phyloP scores from a whole-genome alignment of 2,329 filamentous ascomycete species.

The Blumeriella jaapii region DNA sequence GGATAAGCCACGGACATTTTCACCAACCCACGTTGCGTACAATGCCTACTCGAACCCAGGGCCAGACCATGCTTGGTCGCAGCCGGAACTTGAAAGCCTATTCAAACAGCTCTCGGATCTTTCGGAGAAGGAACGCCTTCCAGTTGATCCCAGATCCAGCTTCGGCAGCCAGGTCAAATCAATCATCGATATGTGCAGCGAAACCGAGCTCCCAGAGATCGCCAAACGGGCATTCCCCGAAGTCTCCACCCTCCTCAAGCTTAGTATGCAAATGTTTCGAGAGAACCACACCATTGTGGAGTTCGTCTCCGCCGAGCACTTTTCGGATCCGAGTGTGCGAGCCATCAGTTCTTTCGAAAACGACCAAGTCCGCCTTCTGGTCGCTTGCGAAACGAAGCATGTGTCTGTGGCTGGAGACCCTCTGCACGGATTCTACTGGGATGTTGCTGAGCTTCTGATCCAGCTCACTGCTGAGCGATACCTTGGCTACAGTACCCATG shows the following conservation, averaged over 20 bases:
- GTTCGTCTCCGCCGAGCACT: conserved; percentile 12
- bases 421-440: conserved; percentile 10
- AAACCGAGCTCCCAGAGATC: conserved; percentile 2
- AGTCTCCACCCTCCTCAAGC: conserved; percentile 26
- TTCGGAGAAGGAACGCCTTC: conserved; percentile 31
- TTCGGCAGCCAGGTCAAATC: conserved; percentile 32
- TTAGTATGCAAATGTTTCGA: conserved; percentile 10
- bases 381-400: conserved; percentile 10
- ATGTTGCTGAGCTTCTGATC: conserved; percentile 11
- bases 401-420: conserved; percentile 5
- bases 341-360: conserved; percentile 13
- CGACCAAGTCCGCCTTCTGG: conserved; percentile 8
- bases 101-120: conserved; percentile 31
- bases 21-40: conserved; percentile 2
- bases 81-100: conserved; percentile 36
- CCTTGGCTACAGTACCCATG: conserved; percentile 21
- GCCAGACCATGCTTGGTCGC: conserved; percentile 35
- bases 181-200: conserved; percentile 22
- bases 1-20: conserved; percentile 5
- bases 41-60: conserved; percentile 20
- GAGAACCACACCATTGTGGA: conserved; percentile 9
- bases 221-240: conserved; percentile 32
- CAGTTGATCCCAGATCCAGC: conserved; percentile 33
- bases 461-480: conserved; percentile 12
- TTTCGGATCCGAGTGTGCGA: conserved; percentile 11